A percentile compares a stretch with the other conserved stretches of the same genome.
These are phyloP conservation scores for Blumeria hordei DNA, from an alignment of 2,329 filamentous ascomycete genomes.

Conservation along the genomic window DNA sequence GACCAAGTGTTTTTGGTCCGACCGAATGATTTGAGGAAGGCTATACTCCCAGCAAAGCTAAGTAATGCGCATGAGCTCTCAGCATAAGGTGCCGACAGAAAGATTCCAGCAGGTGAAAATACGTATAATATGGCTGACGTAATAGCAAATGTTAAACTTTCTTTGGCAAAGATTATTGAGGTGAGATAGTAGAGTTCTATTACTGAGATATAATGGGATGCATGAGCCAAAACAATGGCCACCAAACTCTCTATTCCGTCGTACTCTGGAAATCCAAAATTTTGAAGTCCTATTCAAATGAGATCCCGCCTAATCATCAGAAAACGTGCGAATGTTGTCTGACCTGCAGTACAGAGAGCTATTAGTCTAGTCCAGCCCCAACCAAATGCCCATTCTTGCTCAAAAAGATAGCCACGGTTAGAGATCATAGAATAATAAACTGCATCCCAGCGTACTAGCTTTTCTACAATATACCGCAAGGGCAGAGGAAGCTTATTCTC, in stretches of 20 bases:
- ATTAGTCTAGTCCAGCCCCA: constrained; percentile 24
- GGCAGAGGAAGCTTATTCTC: constrained; percentile 7
- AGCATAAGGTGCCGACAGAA: constrained; percentile 66
- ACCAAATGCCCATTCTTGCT: constrained; percentile 75
- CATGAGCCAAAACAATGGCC: constrained; percentile 43
- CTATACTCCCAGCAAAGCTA: constrained; percentile 46
- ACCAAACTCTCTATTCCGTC: constrained; percentile 23
- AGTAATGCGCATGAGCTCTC: constrained; percentile 61
- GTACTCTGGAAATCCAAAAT: constrained; percentile 5
- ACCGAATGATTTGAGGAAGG: constrained; percentile 31
- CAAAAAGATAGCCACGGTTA: constrained; percentile 39
- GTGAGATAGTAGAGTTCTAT: constrained; percentile 47
- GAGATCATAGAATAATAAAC: constrained; percentile 48
- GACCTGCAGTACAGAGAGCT: constrained; percentile 10
- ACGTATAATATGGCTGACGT: constrained; percentile 52
- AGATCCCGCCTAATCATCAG: not conserved
- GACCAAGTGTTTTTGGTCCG: constrained; percentile 7
- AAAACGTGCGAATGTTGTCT: constrained; percentile 3
- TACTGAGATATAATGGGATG: constrained; percentile 54
- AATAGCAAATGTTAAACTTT: constrained; percentile 28
- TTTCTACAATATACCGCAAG: constrained; percentile 12
- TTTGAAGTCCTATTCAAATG: not conserved
- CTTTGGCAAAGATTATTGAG: constrained; percentile 25
- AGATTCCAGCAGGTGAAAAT: constrained; percentile 68
- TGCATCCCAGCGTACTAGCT: constrained; percentile 57